A percentile compares a stretch with the other conserved stretches of the same genome.
phyloP scores from a whole-genome alignment of 495 filamentous ascomycete species.

The Entonaema liquescens region DNA sequence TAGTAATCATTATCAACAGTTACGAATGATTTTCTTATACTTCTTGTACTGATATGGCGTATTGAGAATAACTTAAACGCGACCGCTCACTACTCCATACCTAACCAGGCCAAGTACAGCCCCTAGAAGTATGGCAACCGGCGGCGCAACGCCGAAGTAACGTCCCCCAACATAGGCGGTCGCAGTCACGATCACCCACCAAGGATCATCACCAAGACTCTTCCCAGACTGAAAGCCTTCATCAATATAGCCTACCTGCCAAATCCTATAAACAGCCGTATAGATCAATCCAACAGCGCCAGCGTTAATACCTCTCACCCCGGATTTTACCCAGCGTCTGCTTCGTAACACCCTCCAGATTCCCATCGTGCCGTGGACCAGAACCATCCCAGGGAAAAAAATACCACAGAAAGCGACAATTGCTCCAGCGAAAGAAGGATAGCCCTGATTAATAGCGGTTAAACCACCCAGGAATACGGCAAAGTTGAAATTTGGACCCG shows the following conservation, averaged over 20 bases:
- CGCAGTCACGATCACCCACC: constrained; percentile 76
- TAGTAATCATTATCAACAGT: no score
- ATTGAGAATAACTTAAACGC: background rate
- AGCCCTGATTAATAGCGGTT: constrained; percentile 52
- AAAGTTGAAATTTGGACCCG: constrained; percentile 90
- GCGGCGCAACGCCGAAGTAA: constrained; percentile 69
- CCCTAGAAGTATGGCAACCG: constrained; percentile 72
- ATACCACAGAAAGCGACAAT: constrained; percentile 74
- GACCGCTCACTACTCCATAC: constrained; percentile 62
- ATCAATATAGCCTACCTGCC: constrained; percentile 77
- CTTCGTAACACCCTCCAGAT: constrained; percentile 71
- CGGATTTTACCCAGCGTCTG: constrained; percentile 61
- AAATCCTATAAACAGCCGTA: constrained; percentile 85
- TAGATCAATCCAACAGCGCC: constrained; percentile 81
- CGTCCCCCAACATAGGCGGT: constrained; percentile 68
- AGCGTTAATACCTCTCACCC: constrained; percentile 77
- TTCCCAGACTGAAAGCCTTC: constrained; percentile 61
- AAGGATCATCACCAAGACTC: constrained; percentile 72
- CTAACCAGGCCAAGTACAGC: constrained; percentile 69
- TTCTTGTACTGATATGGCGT: no score
- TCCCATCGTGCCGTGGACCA: constrained; percentile 72
- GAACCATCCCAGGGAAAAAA: constrained; percentile 73
- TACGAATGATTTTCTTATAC: no score
- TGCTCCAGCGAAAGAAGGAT: constrained; percentile 55
- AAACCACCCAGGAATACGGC: constrained; percentile 79